Conservation (phyloP, 2,329 filamentous ascomycete genomes). For the Neopestalotiopsis clavispora region DNA sequence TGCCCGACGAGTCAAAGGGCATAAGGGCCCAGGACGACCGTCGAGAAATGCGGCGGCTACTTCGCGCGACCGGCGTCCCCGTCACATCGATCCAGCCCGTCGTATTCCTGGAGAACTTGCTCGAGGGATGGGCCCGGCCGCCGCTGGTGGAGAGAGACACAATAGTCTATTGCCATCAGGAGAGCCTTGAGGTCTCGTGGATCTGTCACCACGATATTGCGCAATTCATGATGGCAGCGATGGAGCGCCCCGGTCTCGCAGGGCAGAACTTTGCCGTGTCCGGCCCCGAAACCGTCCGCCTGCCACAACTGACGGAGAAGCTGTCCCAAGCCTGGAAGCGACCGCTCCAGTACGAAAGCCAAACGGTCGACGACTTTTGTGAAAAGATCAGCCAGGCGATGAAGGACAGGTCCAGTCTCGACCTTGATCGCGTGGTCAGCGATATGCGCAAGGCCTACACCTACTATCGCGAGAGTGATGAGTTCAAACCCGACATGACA, state of each 20-base stretch:
- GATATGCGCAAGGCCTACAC: constrained; percentile 47
- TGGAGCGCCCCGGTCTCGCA: constrained; percentile 36
- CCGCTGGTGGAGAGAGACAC: constrained; percentile 39
- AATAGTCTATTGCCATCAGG: constrained; percentile 44
- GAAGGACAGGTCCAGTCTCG: constrained; percentile 37
- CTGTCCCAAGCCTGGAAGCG: constrained; percentile 38
- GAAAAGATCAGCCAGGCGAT: constrained; percentile 36
- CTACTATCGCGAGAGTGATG: constrained; percentile 43
- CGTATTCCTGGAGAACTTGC: constrained; percentile 42
- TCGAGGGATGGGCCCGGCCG: constrained; percentile 43
- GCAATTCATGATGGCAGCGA: constrained; percentile 41
- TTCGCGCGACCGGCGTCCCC: constrained; percentile 35
- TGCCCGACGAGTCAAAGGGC: constrained; percentile 27
- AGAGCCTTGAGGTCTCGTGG: constrained; percentile 41
- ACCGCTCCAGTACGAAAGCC: constrained; percentile 36
- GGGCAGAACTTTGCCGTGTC: constrained; percentile 40
- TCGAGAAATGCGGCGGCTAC: constrained; percentile 34
- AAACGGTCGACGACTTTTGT: constrained; percentile 38
- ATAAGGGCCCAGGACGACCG: constrained; percentile 36
- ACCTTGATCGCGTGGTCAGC: constrained; percentile 37
- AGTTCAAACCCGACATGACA: constrained; percentile 43
- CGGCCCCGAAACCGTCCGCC: constrained; percentile 39
- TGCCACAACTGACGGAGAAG: constrained; percentile 38
- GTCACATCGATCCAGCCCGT: constrained; percentile 43
- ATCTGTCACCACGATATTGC: constrained; percentile 45